These are phyloP conservation scores for Alternaria alternata DNA, from an alignment of 2,329 filamentous ascomycete species.

Conservation along the genomic window DNA sequence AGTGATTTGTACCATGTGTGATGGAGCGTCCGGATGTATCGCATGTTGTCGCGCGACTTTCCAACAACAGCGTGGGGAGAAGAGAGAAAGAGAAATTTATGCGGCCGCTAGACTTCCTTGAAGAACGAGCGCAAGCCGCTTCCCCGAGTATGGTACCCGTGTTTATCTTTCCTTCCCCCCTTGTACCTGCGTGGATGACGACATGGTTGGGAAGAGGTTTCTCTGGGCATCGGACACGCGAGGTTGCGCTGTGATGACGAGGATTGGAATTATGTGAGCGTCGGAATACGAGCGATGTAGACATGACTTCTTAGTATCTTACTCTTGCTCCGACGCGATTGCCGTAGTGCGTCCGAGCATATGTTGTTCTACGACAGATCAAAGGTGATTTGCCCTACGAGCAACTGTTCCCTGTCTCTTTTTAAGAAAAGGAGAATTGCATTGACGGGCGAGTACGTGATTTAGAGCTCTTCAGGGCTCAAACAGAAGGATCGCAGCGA, in stretches of 20 bases:
- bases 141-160: too few relatives aligned
- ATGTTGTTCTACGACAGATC: not conserved
- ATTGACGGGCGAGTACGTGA: not conserved
- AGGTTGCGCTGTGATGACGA: not conserved
- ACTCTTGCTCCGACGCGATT: not conserved
- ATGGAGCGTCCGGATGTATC: not conserved
- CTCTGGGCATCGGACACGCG: not conserved
- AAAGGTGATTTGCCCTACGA: not conserved
- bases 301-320: not conserved
- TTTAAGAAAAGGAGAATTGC: too few relatives aligned
- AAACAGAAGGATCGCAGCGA: too few relatives aligned
- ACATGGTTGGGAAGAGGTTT: not conserved
- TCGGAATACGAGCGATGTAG: not conserved
- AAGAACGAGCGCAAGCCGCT: too few relatives aligned
- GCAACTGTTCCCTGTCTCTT: not conserved
- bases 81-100: not conserved
- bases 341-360: not conserved
- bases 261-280: not conserved
- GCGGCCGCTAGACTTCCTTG: not conserved
- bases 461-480: not conserved
- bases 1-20: not conserved
- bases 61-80: not conserved
- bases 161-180: not conserved
- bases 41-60: not conserved
- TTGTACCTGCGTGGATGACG: not conserved